Base-by-base conservation (phyloP, 495 filamentous ascomycete species). In the Aspergillus ellipticus region DNA sequence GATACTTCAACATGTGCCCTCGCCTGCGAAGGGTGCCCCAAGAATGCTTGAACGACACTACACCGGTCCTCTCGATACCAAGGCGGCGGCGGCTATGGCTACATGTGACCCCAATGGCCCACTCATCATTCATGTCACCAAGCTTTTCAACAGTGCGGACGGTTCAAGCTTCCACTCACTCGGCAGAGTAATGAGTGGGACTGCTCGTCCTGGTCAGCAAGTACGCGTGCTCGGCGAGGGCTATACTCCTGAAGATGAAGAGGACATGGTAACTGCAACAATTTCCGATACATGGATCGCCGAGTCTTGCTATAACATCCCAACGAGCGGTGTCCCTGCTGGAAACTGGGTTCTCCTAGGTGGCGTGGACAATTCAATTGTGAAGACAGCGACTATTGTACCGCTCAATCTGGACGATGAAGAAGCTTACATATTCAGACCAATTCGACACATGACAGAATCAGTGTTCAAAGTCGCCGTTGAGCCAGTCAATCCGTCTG, bases 401-500 rank as follows among this genome's bases (percentile, higher is more conserved):
- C 85, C 90, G 16, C 83, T 82, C 37, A 86, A 84, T 59, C 78
- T 96, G 29, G 85, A 89, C 21, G 80, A 93, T 42, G 92, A 96
- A 68, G 94, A 96, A 51, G 89, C 91, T 2, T 91, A 94, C 66
- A 92, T 98, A 55, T 97, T 98, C 82, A 86, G 85, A 54, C 94
- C 94, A 2, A 80, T 98, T 58, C 82, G 87, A 10, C 94, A 97
- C 73, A 93, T 98, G 74, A 97, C 92, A 42, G 91, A 97, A 69
- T 96, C 92, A 3, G 92, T 98, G 10, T 90, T 97, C 69, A 98
- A 98, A 74, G 89, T 98, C 43, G 94, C 94, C 0, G 92, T 98
- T 24, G 94, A 98, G 68, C 95, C 94, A 6, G 95, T 98, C 71
- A 97, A 97, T 65, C 94, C 94, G 5, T 97, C 92, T 3, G 94